phyloP scores from a whole-genome alignment of 129 eudicot species.

The Calendula officinalis region DNA sequence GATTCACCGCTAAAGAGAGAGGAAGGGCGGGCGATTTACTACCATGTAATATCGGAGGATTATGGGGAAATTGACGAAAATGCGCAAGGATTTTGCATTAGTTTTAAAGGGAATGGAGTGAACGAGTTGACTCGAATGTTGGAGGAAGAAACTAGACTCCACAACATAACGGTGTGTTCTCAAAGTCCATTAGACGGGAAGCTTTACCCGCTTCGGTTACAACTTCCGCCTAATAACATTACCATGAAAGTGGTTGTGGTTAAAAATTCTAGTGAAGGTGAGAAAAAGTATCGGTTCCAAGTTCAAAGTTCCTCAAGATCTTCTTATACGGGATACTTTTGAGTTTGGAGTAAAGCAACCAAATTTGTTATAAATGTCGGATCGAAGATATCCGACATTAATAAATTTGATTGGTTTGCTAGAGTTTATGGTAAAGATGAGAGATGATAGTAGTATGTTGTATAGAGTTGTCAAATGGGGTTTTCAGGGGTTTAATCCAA shows the following conservation, averaged over 20 bases:
- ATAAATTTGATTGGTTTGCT: slow-evolving; percentile 21
- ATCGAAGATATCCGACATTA: not conserved
- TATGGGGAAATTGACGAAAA: slow-evolving; percentile 59
- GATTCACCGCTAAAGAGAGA: slow-evolving; percentile 44
- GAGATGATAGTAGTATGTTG: not conserved
- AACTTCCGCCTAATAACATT: slow-evolving; percentile 81
- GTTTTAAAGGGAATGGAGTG: slow-evolving; percentile 60
- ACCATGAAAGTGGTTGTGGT: slow-evolving; percentile 72
- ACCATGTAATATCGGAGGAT: slow-evolving; percentile 56
- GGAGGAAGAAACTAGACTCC: slow-evolving; percentile 63
- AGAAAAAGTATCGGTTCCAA: slow-evolving; percentile 10
- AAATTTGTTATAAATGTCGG: slow-evolving; percentile 4
- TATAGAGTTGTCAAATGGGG: slow-evolving; percentile 24
- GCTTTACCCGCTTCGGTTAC: slow-evolving; percentile 76
- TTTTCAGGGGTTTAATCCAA: not conserved
- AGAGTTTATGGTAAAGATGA: not conserved
- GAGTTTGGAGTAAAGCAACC: slow-evolving; percentile 8
- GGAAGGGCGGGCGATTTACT: slow-evolving; percentile 65
- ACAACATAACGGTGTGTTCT: slow-evolving; percentile 48
- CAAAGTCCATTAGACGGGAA: slow-evolving; percentile 62
- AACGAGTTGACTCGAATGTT: slow-evolving; percentile 53
- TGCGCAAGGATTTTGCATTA: slow-evolving; percentile 47
- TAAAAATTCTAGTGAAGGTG: slow-evolving; percentile 30
- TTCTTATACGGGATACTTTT: slow-evolving; percentile 8
- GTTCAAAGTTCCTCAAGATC: slow-evolving; percentile 14